These are phyloP conservation scores for Lachnellula suecica DNA, from an alignment of 2,329 filamentous ascomycete species.

Conservation along the genomic window DNA sequence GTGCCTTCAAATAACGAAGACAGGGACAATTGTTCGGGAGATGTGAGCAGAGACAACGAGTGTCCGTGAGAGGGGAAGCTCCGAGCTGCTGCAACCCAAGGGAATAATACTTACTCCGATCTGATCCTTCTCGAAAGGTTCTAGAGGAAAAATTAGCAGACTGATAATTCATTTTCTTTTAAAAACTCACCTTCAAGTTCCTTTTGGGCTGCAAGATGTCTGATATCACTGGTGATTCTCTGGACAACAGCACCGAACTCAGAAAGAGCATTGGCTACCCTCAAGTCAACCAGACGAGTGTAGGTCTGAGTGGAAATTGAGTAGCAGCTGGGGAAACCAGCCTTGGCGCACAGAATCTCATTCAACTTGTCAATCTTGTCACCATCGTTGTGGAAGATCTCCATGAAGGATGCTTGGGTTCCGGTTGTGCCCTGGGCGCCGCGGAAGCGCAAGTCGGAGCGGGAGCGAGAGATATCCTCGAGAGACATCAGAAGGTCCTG, in stretches of 20 bases:
- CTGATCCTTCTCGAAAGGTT: constrained; percentile 78
- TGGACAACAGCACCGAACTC: constrained; percentile 78
- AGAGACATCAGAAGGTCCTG: constrained; percentile 76
- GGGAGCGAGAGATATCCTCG: constrained; percentile 66
- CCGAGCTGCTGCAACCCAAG: constrained; percentile 37
- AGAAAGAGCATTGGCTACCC: constrained; percentile 76
- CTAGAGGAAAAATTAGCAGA: too few species aligned
- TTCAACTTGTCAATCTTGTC: constrained; percentile 54
- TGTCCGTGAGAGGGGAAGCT: too few species aligned
- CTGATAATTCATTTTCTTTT: too few species aligned
- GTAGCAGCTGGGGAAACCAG: constrained; percentile 49
- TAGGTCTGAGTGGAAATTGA: constrained; percentile 62
- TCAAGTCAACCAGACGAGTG: constrained; percentile 76
- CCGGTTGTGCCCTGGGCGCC: constrained; percentile 65
- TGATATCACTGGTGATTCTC: constrained; percentile 72
- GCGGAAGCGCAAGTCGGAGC: constrained; percentile 70
- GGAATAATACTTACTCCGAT: constrained; percentile 66
- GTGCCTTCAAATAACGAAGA: too few species aligned
- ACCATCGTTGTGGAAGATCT: constrained; percentile 47
- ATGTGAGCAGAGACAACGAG: too few species aligned
- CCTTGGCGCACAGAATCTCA: constrained; percentile 51
- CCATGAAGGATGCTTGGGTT: constrained; percentile 42
- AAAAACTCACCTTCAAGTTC: too few species aligned
- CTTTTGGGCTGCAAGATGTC: constrained; percentile 73
- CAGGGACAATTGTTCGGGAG: too few species aligned